Percentiles rank a stretch among this genome's conserved stretches.
Conservation (phyloP, 257 asterid genomes). For the Solanum pinnatisectum region DNA sequence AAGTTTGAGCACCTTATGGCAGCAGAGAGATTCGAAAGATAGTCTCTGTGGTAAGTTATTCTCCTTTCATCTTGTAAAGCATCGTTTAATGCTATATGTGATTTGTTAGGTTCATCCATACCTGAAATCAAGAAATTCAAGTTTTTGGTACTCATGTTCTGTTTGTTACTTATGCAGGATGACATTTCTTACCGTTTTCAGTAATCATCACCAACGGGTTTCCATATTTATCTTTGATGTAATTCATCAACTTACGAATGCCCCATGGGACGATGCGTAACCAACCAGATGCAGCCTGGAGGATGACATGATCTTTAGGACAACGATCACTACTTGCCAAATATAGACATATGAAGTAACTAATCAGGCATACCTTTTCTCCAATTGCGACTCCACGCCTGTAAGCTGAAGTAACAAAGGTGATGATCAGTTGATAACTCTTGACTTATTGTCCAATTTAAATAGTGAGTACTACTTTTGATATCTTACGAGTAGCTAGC, state of each 20-base stretch:
- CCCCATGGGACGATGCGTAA: slow-evolving; percentile 86
- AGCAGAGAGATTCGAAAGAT: slow-evolving; percentile 76
- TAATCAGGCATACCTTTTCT: slow-evolving; percentile 42
- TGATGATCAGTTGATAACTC: background rate
- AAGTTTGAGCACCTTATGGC: slow-evolving; percentile 49
- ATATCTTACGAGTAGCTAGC: slow-evolving; percentile 53
- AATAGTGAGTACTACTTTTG: background rate
- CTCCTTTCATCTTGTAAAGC: slow-evolving; percentile 62
- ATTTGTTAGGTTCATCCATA: slow-evolving; percentile 62
- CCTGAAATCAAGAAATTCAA: slow-evolving; percentile 29
- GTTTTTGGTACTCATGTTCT: background rate
- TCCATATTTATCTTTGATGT: slow-evolving; percentile 56
- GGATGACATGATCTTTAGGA: background rate
- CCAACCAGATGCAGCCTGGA: slow-evolving; percentile 75
- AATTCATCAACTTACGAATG: slow-evolving; percentile 49
- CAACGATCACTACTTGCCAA: background rate
- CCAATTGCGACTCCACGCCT: slow-evolving; percentile 70
- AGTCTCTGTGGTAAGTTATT: slow-evolving; percentile 56
- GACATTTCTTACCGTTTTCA: slow-evolving; percentile 50
- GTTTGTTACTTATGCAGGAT: background rate
- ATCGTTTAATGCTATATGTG: slow-evolving; percentile 14
- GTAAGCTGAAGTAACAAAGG: slow-evolving; percentile 29
- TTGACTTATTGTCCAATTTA: background rate
- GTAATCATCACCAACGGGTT: slow-evolving; percentile 71
- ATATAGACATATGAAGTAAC: background rate